Conservation (phyloP, 371 early-diverging fungal species). For the Circinella minor region DNA sequence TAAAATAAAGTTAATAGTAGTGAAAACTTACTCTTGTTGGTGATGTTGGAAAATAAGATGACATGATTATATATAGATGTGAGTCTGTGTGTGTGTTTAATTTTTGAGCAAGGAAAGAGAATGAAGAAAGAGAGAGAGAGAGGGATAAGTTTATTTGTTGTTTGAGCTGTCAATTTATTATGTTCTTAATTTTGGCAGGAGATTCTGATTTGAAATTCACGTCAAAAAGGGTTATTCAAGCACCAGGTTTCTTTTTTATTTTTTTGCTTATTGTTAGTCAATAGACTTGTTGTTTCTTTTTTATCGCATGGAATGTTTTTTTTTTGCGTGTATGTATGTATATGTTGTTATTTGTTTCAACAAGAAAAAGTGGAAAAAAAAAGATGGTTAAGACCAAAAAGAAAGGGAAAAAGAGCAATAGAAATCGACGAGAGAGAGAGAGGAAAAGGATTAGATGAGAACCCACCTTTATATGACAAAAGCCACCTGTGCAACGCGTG, state of each 20-base stretch:
- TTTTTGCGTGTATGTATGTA: neutral
- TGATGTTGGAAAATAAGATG: neutral
- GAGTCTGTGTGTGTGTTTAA: no score
- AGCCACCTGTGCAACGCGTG: slow-evolving; percentile 26
- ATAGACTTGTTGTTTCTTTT: neutral
- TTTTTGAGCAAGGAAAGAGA: no score
- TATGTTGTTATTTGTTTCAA: neutral
- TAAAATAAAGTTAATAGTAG: no score
- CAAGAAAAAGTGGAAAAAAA: neutral
- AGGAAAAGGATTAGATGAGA: neutral
- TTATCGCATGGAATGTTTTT: neutral
- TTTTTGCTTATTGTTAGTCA: neutral
- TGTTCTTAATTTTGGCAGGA: no score
- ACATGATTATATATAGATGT: neutral
- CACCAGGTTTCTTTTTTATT: no score
- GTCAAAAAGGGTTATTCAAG: no score
- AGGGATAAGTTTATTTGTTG: no score
- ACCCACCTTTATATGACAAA: slow-evolving; percentile 15
- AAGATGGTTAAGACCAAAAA: neutral
- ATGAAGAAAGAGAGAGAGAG: no score
- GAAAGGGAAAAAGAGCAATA: neutral
- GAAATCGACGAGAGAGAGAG: slow-evolving; percentile 1
- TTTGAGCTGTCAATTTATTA: no score
- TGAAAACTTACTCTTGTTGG: neutral
- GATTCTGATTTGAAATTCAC: no score